Percentiles rank a stretch among this genome's conserved stretches.
These are phyloP conservation scores for Trypanosoma brucei DNA, from an alignment of 208 protist species.

Conservation along the genomic window DNA sequence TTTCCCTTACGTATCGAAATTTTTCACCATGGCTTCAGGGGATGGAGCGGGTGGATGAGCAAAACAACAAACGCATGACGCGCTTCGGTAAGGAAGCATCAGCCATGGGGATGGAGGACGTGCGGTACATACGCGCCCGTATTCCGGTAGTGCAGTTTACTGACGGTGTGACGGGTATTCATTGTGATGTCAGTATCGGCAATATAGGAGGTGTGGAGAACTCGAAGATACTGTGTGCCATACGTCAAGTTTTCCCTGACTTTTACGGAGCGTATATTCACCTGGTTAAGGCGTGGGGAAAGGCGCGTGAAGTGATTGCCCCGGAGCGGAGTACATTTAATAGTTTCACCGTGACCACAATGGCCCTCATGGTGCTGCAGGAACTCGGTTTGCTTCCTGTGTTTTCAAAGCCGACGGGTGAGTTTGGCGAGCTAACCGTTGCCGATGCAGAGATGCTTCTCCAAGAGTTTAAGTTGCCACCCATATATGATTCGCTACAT, in stretches of 20 bases:
- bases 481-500: conserved; percentile 68
- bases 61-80: conserved; percentile 59
- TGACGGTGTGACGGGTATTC: conserved; percentile 61
- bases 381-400: conserved; percentile 81
- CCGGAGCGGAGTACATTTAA: conserved; percentile 83
- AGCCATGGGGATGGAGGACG: conserved; percentile 73
- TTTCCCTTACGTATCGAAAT: conserved; percentile 85
- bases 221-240: conserved; percentile 68
- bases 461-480: conserved; percentile 47
- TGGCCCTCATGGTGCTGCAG: conserved; percentile 89
- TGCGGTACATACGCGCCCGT: conserved; percentile 66
- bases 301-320: conserved; percentile 74
- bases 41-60: conserved; percentile 50
- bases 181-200: conserved; percentile 86
- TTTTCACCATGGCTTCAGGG: conserved; percentile 84
- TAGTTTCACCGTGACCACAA: conserved; percentile 88
- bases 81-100: conserved; percentile 75
- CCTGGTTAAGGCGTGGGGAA: conserved; percentile 84
- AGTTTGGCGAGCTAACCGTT: conserved; percentile 72
- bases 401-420: conserved; percentile 55
- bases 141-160: conserved; percentile 87
- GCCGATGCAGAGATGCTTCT: conserved; percentile 46
- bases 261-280: conserved; percentile 86
- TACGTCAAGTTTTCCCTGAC: conserved; percentile 70
- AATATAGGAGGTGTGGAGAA: conserved; percentile 86